Evolutionary conservation across 208 protist genomes (phyloP).

Genomic region (Leishmania arabica): DNA sequence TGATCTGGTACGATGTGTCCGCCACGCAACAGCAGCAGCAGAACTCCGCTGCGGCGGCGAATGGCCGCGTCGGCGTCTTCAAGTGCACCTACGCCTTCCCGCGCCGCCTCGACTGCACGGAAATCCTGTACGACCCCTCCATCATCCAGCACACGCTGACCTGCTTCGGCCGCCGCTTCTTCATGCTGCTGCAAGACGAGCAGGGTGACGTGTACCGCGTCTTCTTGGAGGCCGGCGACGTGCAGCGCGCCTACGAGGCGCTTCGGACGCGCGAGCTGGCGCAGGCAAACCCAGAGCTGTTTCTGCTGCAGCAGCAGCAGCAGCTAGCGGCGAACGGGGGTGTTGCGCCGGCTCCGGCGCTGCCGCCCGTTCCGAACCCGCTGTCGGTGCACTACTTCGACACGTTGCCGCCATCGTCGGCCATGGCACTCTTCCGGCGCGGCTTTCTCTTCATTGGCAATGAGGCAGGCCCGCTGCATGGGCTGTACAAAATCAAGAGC

Average conservation of each 20-base stretch:
- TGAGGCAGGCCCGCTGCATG: constrained; percentile 95
- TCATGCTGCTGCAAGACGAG: constrained; percentile 97
- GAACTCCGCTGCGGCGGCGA: constrained; percentile 1
- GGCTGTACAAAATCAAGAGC: constrained; percentile 91
- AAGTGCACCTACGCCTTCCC: constrained; percentile 79
- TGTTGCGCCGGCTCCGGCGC: neutral
- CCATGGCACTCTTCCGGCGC: constrained; percentile 91
- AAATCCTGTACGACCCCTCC: constrained; percentile 84
- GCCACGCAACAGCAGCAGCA: constrained; percentile 27
- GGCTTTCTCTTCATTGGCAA: constrained; percentile 97
- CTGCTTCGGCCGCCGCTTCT: constrained; percentile 90
- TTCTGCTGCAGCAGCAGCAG: constrained; percentile 17
- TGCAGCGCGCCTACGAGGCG: constrained; percentile 81
- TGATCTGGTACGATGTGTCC: constrained; percentile 94
- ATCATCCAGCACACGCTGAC: constrained; percentile 86
- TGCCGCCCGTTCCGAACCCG: constrained; percentile 50
- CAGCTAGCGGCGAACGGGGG: constrained; percentile 12
- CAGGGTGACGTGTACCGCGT: constrained; percentile 98
- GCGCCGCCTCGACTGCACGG: constrained; percentile 78
- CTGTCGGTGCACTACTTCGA: constrained; percentile 97
- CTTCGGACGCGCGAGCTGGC: constrained; percentile 42
- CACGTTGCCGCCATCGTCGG: constrained; percentile 91
- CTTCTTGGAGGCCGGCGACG: constrained; percentile 63
- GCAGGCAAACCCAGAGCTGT: constrained; percentile 31
- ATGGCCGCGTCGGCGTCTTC: constrained; percentile 50